These are phyloP conservation scores for Dalbergia cultrata DNA, from an alignment of 306 rosid genomes.

Conservation along the genomic window DNA sequence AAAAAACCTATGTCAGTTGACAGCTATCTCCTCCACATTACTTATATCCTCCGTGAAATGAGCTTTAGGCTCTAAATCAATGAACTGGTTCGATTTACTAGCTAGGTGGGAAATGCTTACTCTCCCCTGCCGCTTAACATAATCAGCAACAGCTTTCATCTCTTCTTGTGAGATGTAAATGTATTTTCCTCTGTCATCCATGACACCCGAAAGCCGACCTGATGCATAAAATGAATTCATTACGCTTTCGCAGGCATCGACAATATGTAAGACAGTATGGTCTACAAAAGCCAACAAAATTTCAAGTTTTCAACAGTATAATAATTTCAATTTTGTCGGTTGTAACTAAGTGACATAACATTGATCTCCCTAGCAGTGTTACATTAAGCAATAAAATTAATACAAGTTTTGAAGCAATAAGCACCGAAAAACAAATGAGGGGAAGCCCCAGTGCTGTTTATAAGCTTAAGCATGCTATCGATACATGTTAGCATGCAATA, in stretches of 20 bases:
- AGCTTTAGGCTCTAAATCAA: constrained; percentile 90
- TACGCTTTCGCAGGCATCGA: not conserved
- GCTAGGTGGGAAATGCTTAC: constrained; percentile 96
- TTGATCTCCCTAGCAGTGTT: not conserved
- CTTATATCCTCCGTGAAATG: constrained; percentile 67
- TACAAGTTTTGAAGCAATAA: not conserved
- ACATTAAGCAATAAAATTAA: not conserved
- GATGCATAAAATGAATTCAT: constrained; percentile 39
- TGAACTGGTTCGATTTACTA: constrained; percentile 98
- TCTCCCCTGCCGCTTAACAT: constrained; percentile 85
- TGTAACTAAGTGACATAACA: not conserved
- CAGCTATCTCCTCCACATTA: constrained; percentile 69
- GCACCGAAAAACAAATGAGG: not conserved
- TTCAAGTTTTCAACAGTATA: not conserved
- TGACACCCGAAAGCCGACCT: constrained; percentile 96
- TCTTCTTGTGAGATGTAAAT: constrained; percentile 92
- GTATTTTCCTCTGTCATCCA: constrained; percentile 97
- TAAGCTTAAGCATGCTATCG: not conserved
- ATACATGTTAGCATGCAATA: not conserved
- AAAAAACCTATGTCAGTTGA: constrained; percentile 52
- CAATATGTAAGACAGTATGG: not conserved
- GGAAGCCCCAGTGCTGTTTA: not conserved
- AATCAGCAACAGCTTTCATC: constrained; percentile 97
- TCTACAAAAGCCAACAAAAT: not conserved
- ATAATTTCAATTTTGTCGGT: constrained; percentile 12